phyloP scores from a whole-genome alignment of 306 rosid species.

The Ceratonia siliqua region DNA sequence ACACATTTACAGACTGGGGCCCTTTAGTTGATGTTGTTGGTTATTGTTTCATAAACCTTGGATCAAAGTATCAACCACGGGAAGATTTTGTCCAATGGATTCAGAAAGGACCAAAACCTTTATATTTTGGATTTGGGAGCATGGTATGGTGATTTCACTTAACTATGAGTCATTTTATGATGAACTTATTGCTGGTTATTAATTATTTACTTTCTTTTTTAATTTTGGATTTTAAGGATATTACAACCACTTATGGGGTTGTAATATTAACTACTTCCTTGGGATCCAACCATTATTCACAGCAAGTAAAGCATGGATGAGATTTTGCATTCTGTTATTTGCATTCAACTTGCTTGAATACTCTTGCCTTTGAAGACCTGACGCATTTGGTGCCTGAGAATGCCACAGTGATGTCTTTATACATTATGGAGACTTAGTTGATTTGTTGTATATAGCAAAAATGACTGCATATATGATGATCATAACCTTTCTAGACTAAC shows the following conservation, averaged over 20 bases:
- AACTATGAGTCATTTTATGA: neutral
- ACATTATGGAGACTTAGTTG: neutral
- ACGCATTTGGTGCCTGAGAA: neutral
- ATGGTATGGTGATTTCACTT: constrained; percentile 62
- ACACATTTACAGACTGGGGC: constrained; percentile 75
- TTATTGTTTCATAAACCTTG: constrained; percentile 78
- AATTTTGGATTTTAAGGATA: constrained; percentile 19
- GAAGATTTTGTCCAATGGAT: constrained; percentile 71
- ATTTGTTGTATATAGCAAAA: neutral
- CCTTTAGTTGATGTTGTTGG: constrained; percentile 84
- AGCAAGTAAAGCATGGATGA: neutral
- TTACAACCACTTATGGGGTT: neutral
- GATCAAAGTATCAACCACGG: constrained; percentile 72
- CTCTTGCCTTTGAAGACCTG: neutral
- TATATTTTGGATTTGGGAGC: constrained; percentile 92
- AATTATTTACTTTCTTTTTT: neutral
- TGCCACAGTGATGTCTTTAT: neutral
- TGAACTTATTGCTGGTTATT: neutral
- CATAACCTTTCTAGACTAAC: neutral
- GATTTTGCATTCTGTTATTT: neutral
- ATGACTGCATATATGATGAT: neutral
- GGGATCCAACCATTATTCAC: constrained; percentile 9
- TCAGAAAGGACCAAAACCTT: constrained; percentile 62
- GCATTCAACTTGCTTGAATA: neutral
- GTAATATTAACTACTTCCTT: neutral